Percentiles rank a stretch among this genome's conserved stretches.
Conservation (phyloP, 257 asterid species). For the Nicotiana attenuata region DNA sequence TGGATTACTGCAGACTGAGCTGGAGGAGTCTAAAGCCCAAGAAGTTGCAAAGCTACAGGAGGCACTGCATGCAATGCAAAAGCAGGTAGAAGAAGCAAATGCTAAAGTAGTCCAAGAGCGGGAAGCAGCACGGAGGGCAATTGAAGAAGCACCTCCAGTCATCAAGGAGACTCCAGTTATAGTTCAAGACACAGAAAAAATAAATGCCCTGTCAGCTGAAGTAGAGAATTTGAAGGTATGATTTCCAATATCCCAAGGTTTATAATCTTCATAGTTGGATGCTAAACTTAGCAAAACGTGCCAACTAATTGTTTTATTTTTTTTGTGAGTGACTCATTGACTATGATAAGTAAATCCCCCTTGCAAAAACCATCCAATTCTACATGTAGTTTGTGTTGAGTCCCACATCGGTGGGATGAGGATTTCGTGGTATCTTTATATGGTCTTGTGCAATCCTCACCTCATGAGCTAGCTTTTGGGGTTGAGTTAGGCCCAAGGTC, state of each 20-base stretch:
- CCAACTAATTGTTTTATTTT: background rate
- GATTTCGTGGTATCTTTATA: too few relatives aligned
- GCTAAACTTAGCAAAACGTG: background rate
- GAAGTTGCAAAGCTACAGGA: slow-evolving; percentile 84
- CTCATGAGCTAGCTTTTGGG: too few relatives aligned
- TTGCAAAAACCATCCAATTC: background rate
- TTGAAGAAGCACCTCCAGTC: slow-evolving; percentile 96
- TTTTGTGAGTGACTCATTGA: background rate
- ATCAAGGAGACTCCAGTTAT: slow-evolving; percentile 94
- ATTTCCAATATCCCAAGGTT: background rate
- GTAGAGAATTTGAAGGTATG: slow-evolving; percentile 75
- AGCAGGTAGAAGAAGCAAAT: slow-evolving; percentile 89
- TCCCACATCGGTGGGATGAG: too few relatives aligned
- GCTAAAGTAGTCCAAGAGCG: slow-evolving; percentile 69
- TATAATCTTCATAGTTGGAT: background rate
- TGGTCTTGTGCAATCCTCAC: too few relatives aligned
- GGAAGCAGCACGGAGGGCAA: slow-evolving; percentile 89
- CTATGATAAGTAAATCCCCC: background rate
- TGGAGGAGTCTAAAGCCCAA: slow-evolving; percentile 94
- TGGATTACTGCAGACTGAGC: slow-evolving; percentile 64
- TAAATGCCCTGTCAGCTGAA: slow-evolving; percentile 78
- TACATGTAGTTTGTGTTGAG: background rate
- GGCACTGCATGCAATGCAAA: slow-evolving; percentile 65
- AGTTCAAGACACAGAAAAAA: slow-evolving; percentile 81
- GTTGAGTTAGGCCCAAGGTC: too few relatives aligned